These are phyloP conservation scores for Saccharomycodes ludwigii DNA, from an alignment of 805 yeast genomes.

Conservation along the genomic window DNA sequence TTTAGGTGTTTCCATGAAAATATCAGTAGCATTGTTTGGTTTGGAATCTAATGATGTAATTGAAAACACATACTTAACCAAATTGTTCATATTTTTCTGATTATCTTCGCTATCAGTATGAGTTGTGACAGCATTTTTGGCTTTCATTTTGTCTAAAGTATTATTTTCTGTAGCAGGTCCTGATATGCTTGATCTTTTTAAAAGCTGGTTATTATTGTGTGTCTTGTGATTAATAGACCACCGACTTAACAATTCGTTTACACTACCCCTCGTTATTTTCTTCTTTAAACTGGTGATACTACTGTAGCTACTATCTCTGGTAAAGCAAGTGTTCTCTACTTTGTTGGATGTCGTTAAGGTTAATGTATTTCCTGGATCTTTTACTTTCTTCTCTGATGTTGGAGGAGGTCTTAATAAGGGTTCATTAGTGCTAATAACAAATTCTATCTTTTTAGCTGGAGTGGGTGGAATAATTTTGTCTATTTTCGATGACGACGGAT, in stretches of 20 bases:
- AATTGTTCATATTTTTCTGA: constrained; percentile 23
- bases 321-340: too few species aligned
- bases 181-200: too few species aligned
- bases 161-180: too few species aligned
- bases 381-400: constrained; percentile 12
- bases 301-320: not conserved
- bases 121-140: constrained; percentile 1
- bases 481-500: constrained; percentile 33
- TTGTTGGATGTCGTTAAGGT: too few species aligned
- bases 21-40: constrained; percentile 2
- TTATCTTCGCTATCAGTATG: constrained; percentile 5
- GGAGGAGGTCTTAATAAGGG: too few species aligned
- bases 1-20: constrained; percentile 17
- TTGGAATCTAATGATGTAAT: constrained; percentile 20
- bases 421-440: too few species aligned
- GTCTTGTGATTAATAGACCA: too few species aligned
- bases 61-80: constrained; percentile 25
- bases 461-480: constrained; percentile 47
- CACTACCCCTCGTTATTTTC: not conserved
- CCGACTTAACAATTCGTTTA: too few species aligned
- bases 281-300: not conserved
- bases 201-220: too few species aligned
- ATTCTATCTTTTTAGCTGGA: constrained; percentile 51
- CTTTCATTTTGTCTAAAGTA: not conserved
- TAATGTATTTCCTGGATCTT: too few species aligned